These are phyloP conservation scores for Glarea lozoyensis DNA, from an alignment of 495 filamentous ascomycete species.

Conservation along the genomic window DNA sequence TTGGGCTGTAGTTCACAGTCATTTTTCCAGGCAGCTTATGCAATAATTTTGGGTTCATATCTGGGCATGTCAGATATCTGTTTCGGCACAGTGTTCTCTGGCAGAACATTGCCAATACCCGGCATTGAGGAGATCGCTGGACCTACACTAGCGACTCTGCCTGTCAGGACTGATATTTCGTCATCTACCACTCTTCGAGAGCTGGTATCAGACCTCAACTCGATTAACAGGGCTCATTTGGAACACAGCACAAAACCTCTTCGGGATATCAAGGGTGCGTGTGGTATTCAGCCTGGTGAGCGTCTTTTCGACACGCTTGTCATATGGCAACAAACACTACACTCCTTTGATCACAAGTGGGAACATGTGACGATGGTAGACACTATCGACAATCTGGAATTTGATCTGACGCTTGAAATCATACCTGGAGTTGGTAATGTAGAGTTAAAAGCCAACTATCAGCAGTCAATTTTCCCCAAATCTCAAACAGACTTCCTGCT, in stretches of 20 bases:
- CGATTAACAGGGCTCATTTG: slow-evolving; percentile 49
- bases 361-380: slow-evolving; percentile 36
- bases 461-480: slow-evolving; percentile 35
- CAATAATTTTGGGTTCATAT: slow-evolving; percentile 53
- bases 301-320: slow-evolving; percentile 61
- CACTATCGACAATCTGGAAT: slow-evolving; percentile 60
- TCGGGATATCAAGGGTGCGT: slow-evolving; percentile 53
- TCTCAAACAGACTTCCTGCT: slow-evolving; percentile 45
- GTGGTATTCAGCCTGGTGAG: slow-evolving; percentile 35
- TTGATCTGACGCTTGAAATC: slow-evolving; percentile 62
- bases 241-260: slow-evolving; percentile 50
- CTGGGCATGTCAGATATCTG: slow-evolving; percentile 57
- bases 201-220: slow-evolving; percentile 50
- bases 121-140: slow-evolving; percentile 64
- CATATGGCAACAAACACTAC: slow-evolving; percentile 66
- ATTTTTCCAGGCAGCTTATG: slow-evolving; percentile 62
- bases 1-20: slow-evolving; percentile 40
- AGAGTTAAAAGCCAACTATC: slow-evolving; percentile 40
- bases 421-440: slow-evolving; percentile 42
- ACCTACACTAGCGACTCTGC: slow-evolving; percentile 61
- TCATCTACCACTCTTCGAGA: slow-evolving; percentile 41
- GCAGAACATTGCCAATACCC: slow-evolving; percentile 54
- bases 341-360: slow-evolving; percentile 23
- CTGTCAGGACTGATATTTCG: slow-evolving; percentile 47
- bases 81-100: slow-evolving; percentile 70